Percentiles rank a stretch among this genome's conserved stretches.
These are phyloP conservation scores for Termitomyces sp. DNA, from an alignment of 768 basidiomycete genomes.

Conservation along the genomic window DNA sequence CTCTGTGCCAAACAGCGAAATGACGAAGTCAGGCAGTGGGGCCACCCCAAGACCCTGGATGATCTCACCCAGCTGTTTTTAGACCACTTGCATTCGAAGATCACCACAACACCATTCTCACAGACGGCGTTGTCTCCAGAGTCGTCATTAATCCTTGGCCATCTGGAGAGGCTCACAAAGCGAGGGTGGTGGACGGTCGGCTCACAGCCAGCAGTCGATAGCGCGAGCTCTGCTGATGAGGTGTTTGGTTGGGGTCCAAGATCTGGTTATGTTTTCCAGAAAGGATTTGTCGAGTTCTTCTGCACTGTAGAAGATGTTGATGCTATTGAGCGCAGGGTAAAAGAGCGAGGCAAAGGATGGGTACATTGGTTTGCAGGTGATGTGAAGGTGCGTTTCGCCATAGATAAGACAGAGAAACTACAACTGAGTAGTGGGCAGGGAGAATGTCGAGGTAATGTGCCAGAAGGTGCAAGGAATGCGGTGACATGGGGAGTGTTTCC, in stretches of 20 bases:
- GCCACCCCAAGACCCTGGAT: constrained; percentile 54
- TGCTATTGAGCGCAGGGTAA: constrained; percentile 54
- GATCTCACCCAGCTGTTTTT: constrained; percentile 83
- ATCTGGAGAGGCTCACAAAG: constrained; percentile 73
- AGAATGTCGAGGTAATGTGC: constrained; percentile 75
- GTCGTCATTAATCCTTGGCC: constrained; percentile 73
- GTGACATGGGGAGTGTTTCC: constrained; percentile 99
- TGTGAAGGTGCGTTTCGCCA: constrained; percentile 47
- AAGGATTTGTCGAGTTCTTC: constrained; percentile 97
- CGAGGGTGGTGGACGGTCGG: constrained; percentile 95
- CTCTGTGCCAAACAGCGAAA: constrained; percentile 39
- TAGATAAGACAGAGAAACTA: background rate
- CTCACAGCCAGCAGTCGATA: constrained; percentile 93
- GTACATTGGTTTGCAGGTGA: constrained; percentile 90
- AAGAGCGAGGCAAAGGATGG: constrained; percentile 53
- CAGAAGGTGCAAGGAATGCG: constrained; percentile 79
- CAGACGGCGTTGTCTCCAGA: constrained; percentile 77
- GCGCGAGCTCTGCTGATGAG: constrained; percentile 65
- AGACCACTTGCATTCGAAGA: constrained; percentile 70
- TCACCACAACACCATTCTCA: constrained; percentile 85
- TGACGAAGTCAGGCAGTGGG: constrained; percentile 71
- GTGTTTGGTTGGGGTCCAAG: constrained; percentile 92
- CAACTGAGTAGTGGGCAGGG: constrained; percentile 44
- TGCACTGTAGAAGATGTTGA: constrained; percentile 58
- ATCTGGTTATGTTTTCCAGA: constrained; percentile 95